Evolutionary conservation across 2,329 filamentous ascomycete species (phyloP).

Genomic region (Penicillium sp.): DNA sequence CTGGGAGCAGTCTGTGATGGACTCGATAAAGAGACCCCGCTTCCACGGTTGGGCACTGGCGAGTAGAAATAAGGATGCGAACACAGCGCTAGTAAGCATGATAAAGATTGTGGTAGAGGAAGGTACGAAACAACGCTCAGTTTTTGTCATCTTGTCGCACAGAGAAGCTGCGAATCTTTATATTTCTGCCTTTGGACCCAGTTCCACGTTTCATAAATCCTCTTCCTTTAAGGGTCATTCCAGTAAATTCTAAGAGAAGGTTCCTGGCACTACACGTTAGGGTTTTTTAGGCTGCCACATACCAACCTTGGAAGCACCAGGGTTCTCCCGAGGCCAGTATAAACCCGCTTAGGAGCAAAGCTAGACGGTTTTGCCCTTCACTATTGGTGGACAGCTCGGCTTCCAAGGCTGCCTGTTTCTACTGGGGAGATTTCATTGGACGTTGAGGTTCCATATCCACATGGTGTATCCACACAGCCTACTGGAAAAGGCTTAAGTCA

Average conservation of each 20-base stretch:
- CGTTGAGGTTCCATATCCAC: not conserved
- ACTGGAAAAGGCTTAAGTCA: not conserved
- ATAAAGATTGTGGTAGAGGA: not conserved
- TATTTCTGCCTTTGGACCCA: not conserved
- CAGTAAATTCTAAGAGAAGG: no score
- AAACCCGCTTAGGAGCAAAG: not conserved
- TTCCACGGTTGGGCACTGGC: not conserved
- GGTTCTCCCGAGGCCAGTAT: not conserved
- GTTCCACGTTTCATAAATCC: not conserved
- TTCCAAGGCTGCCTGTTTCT: not conserved
- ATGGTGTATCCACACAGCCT: not conserved
- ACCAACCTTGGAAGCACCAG: not conserved
- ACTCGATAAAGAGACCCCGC: not conserved
- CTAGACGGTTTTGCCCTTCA: not conserved
- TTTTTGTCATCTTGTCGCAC: not conserved
- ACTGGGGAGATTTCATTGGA: not conserved
- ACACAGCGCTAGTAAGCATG: not conserved
- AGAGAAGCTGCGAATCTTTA: not conserved
- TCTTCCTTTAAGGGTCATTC: not conserved
- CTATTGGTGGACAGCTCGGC: not conserved
- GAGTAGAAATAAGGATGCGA: not conserved
- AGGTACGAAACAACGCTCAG: not conserved
- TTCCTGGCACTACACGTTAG: no score
- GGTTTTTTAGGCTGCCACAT: not conserved
- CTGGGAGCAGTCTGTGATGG: constrained; percentile 6